Evolutionary conservation across 768 basidiomycete genomes (phyloP).

Genomic region (Auricularia cornea): DNA sequence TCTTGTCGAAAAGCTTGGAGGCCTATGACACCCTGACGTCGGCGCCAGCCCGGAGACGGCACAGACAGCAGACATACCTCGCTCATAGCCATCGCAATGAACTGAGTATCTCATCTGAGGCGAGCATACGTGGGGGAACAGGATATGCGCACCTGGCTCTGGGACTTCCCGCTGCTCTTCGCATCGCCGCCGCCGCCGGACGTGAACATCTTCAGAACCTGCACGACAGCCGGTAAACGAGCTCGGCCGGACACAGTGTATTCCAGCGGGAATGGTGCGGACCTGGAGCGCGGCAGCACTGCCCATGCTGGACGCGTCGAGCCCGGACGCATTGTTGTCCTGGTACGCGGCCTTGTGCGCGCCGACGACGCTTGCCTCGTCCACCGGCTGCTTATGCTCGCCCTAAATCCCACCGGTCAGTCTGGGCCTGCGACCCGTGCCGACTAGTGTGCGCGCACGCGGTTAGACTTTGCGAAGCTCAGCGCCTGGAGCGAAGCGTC

Average conservation of each 20-base stretch:
- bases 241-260: too few species aligned
- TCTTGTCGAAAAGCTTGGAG: constrained; percentile 62
- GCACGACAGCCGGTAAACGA: constrained; percentile 7
- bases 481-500: constrained; percentile 30
- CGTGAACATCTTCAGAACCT: constrained; percentile 65
- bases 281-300: constrained; percentile 74
- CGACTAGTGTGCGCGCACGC: constrained; percentile 30
- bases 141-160: not conserved
- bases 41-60: too few species aligned
- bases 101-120: constrained; percentile 23
- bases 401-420: constrained; percentile 23
- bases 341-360: constrained; percentile 60
- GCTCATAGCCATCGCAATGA: constrained; percentile 82
- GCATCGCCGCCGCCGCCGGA: constrained; percentile 33
- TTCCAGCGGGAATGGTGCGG: constrained; percentile 4
- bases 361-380: constrained; percentile 53
- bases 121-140: too few species aligned
- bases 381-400: constrained; percentile 49
- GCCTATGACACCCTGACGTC: constrained; percentile 30
- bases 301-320: constrained; percentile 59
- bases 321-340: constrained; percentile 37
- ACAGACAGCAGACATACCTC: too few species aligned
- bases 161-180: constrained; percentile 35
- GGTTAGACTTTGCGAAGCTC: constrained; percentile 42
- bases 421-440: not conserved